These are phyloP conservation scores for Cucurbita moschata DNA, from an alignment of 306 rosid species.

Conservation along the genomic window DNA sequence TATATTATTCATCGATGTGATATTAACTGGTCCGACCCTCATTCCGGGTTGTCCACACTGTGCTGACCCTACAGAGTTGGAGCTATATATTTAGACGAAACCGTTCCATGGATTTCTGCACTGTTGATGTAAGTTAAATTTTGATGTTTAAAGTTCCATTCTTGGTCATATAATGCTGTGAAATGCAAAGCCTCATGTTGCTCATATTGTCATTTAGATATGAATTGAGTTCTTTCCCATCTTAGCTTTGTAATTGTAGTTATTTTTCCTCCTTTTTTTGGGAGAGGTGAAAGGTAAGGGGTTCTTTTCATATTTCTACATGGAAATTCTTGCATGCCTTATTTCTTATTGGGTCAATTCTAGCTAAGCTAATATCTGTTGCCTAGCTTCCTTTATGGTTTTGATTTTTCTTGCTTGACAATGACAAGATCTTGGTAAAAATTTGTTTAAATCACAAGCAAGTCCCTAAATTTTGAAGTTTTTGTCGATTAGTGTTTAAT, in stretches of 20 bases:
- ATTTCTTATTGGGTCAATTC: background rate
- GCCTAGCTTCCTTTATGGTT: background rate
- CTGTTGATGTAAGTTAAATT: slow-evolving; percentile 35
- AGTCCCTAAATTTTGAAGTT: too few species aligned
- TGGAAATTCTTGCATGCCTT: background rate
- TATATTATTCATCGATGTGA: slow-evolving; percentile 14
- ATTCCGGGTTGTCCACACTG: slow-evolving; percentile 17
- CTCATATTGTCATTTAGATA: slow-evolving; percentile 16
- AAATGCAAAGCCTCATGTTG: slow-evolving; percentile 40
- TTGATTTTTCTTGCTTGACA: background rate
- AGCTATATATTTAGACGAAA: slow-evolving; percentile 25
- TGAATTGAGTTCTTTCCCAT: background rate
- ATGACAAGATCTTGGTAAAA: too few species aligned
- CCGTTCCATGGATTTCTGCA: slow-evolving; percentile 21
- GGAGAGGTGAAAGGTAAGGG: background rate
- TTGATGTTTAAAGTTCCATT: slow-evolving; percentile 24
- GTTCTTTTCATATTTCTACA: slow-evolving; percentile 1
- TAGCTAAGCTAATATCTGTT: background rate
- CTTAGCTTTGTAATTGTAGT: slow-evolving; percentile 3
- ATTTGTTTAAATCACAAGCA: too few species aligned
- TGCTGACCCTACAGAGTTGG: slow-evolving; percentile 19
- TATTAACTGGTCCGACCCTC: slow-evolving; percentile 9
- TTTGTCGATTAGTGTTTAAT: too few species aligned
- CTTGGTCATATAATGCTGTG: slow-evolving; percentile 44
- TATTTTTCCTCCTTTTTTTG: background rate